Evolutionary conservation across 768 basidiomycete genomes (phyloP), one percentile per base, ranked within the genome.

Genomic region (Collybia nuda): DNA sequence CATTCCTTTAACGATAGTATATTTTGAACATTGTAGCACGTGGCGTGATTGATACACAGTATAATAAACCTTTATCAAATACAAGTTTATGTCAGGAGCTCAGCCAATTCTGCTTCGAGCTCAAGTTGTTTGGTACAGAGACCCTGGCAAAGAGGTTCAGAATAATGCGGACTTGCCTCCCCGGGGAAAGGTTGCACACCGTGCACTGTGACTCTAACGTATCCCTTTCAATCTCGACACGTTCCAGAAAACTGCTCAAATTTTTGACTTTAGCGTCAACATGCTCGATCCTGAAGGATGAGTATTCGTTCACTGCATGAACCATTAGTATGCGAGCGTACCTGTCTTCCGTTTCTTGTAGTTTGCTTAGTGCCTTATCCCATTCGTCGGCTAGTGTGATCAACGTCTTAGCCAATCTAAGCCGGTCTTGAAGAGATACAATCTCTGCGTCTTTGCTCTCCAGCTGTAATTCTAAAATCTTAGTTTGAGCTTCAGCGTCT

Each of bases 71-170:
- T 11, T 26, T 3, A 7, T 26, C 7, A 3, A 26, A 26, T 26
- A 7, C 4, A 26, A 17, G 18, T 23, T 38, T 38, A 54, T 17
- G 32, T 11, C 14, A 56, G 29, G 23, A 54, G 15, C 28, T 47
- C 40, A 29, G 65, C 62, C 36, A 68, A 39, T 41, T 67, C 64
- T 18, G 52, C 42, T 32, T 67, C 50, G 40, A 69, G 55, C 21
- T 62, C 58, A 44, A 59, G 56, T 28, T 39, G 24, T 35, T 51
- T 46, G 14, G 28, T 50, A 28, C 51, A 37, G 6, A 40, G 42
- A 24, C 56, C 54, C 67, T 69, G 51, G 38, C 22, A 39, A 50
- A 49, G 29, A 59, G 50, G 39, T 53, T 63, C 50, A 59, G 57
- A 1, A n/a, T 22, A 18, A n/a, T 22, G 15, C 24, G 14, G 26